These are phyloP conservation scores for Acer saccharum DNA, from an alignment of 345 rosid species.

Conservation along the genomic window DNA sequence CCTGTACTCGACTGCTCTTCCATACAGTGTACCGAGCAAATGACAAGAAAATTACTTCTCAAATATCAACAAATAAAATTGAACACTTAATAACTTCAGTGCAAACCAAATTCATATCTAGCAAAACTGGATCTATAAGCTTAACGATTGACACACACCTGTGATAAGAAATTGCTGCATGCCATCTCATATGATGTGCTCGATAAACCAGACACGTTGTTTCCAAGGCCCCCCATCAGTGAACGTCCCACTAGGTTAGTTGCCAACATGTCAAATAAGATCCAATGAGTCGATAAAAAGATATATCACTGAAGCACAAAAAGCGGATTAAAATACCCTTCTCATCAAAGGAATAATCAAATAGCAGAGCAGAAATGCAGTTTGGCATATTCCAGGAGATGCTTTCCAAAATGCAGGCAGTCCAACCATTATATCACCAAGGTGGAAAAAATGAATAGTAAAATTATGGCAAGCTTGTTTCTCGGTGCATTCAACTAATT, in stretches of 20 bases:
- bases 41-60: slow-evolving; percentile 12
- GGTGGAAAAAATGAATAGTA: background rate
- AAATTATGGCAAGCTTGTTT: background rate
- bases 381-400: background rate
- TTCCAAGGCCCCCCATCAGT: slow-evolving; percentile 11
- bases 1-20: background rate
- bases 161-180: slow-evolving; percentile 12
- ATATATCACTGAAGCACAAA: background rate
- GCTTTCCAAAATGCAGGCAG: background rate
- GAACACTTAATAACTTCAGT: background rate
- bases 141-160: slow-evolving; percentile 13
- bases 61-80: background rate
- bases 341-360: background rate
- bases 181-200: slow-evolving; percentile 13
- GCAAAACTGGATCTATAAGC: background rate
- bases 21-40: background rate
- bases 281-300: background rate
- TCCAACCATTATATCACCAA: background rate
- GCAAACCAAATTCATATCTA: background rate
- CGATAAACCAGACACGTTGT: slow-evolving; percentile 16
- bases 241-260: slow-evolving; percentile 13
- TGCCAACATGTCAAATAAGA: background rate
- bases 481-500: background rate
- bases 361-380: background rate
- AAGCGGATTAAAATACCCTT: background rate